phyloP scores from a whole-genome alignment of 2,329 filamentous ascomycete species.

The Phaeophleospora eucalypticola region DNA sequence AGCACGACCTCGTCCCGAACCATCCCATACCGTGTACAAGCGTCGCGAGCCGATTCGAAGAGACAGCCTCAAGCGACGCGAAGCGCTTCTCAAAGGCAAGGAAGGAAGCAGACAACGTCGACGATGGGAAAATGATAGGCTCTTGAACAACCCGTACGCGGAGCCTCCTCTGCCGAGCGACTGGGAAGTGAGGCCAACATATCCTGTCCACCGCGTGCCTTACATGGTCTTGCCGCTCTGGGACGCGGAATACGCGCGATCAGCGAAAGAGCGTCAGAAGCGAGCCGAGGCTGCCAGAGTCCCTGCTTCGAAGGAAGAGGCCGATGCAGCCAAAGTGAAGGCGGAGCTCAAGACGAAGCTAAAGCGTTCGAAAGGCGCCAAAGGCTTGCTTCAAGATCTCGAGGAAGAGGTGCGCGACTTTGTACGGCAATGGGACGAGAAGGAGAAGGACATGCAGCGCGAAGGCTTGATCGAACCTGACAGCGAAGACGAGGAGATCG shows the following conservation, averaged over 20 bases:
- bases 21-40: slow-evolving; percentile 38
- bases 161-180: slow-evolving; percentile 78
- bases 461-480: slow-evolving; percentile 45
- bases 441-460: slow-evolving; percentile 45
- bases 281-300: slow-evolving; percentile 45
- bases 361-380: slow-evolving; percentile 75
- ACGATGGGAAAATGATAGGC: slow-evolving; percentile 92
- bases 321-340: slow-evolving; percentile 57
- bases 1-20: slow-evolving; percentile 20
- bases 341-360: slow-evolving; percentile 75
- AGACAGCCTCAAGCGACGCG: slow-evolving; percentile 63
- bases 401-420: slow-evolving; percentile 81
- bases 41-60: slow-evolving; percentile 54
- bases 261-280: slow-evolving; percentile 32
- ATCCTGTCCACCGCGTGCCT: slow-evolving; percentile 72
- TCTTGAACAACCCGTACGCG: slow-evolving; percentile 80
- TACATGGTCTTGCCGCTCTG: slow-evolving; percentile 87
- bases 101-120: slow-evolving; percentile 82
- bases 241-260: slow-evolving; percentile 56
- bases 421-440: slow-evolving; percentile 57
- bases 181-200: slow-evolving; percentile 77
- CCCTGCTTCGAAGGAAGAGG: slow-evolving; percentile 45
- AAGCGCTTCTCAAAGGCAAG: slow-evolving; percentile 79
- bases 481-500: slow-evolving; percentile 77
- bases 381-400: slow-evolving; percentile 73